Percentiles rank a stretch among this genome's conserved stretches.
Conservation (phyloP, 2,329 filamentous ascomycete genomes). For the Botryotinia convoluta region DNA sequence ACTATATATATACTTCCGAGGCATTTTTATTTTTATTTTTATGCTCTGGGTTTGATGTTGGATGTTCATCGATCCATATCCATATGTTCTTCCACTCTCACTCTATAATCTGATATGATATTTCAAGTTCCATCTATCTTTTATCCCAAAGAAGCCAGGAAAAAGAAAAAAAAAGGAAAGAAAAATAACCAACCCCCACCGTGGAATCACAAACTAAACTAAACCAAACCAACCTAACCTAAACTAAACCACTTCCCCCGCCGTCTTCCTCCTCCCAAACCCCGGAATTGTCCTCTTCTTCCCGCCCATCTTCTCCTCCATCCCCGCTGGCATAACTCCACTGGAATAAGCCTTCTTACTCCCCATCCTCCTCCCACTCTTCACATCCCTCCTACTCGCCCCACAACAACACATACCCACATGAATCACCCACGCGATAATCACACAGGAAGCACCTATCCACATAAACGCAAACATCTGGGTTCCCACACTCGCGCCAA, state of each 20-base stretch:
- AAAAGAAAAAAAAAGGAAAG: not conserved
- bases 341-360: slow-evolving; percentile 33
- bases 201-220: not conserved
- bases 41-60: not conserved
- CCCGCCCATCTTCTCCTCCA: slow-evolving; percentile 21
- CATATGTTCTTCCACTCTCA: not conserved
- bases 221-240: too few relatives aligned
- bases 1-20: not conserved
- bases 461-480: slow-evolving; percentile 90
- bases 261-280: slow-evolving; percentile 25
- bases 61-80: not conserved
- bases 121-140: not conserved
- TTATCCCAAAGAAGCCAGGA: not conserved
- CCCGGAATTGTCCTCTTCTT: slow-evolving; percentile 22
- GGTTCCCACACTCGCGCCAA: slow-evolving; percentile 63
- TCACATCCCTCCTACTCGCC: slow-evolving; percentile 35
- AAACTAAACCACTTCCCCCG: slow-evolving; percentile 25
- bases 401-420: slow-evolving; percentile 77
- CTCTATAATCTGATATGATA: not conserved
- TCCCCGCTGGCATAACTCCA: slow-evolving; percentile 21
- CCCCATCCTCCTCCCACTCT: slow-evolving; percentile 34
- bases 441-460: slow-evolving; percentile 66
- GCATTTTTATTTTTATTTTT: not conserved
- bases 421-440: slow-evolving; percentile 72
- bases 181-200: not conserved